phyloP scores from a whole-genome alignment of 2,329 filamentous ascomycete genomes.

The Nigrospora sphaerica region DNA sequence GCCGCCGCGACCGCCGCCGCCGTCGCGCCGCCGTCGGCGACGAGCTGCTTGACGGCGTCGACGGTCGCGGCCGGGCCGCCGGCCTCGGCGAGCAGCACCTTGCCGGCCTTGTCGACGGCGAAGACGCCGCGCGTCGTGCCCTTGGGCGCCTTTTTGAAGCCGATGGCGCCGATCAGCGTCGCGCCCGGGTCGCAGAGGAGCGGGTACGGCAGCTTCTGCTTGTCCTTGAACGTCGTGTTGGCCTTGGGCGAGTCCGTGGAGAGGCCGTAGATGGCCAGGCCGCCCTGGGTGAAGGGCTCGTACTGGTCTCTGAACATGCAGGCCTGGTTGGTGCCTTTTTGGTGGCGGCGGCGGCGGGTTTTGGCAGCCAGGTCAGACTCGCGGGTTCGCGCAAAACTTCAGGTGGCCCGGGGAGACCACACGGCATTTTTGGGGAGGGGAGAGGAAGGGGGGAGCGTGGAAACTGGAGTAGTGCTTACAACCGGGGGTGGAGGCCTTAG shows the following conservation, averaged over 20 bases:
- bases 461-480: constrained; percentile 56
- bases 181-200: constrained; percentile 76
- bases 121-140: constrained; percentile 84
- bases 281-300: constrained; percentile 65
- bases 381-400: not conserved
- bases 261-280: constrained; percentile 83
- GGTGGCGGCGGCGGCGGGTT: too few relatives aligned
- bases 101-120: constrained; percentile 73
- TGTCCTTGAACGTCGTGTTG: constrained; percentile 87
- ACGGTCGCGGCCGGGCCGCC: constrained; percentile 75
- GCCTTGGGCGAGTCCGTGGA: constrained; percentile 82
- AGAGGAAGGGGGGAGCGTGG: not conserved
- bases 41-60: constrained; percentile 66
- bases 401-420: not conserved
- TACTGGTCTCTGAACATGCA: constrained; percentile 90
- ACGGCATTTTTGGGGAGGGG: too few relatives aligned
- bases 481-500: constrained; percentile 86
- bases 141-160: constrained; percentile 78
- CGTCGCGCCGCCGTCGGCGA: constrained; percentile 31
- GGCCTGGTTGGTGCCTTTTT: constrained; percentile 79
- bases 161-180: constrained; percentile 75
- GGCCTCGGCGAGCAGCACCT: constrained; percentile 66
- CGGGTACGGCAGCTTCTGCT: constrained; percentile 82
- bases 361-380: not conserved
- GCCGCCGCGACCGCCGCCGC: not conserved